Evolutionary conservation across 1,139 yeast genomes (phyloP), one percentile per base, ranked within the genome.

Genomic region (Blastobotrys buckinghamii): DNA sequence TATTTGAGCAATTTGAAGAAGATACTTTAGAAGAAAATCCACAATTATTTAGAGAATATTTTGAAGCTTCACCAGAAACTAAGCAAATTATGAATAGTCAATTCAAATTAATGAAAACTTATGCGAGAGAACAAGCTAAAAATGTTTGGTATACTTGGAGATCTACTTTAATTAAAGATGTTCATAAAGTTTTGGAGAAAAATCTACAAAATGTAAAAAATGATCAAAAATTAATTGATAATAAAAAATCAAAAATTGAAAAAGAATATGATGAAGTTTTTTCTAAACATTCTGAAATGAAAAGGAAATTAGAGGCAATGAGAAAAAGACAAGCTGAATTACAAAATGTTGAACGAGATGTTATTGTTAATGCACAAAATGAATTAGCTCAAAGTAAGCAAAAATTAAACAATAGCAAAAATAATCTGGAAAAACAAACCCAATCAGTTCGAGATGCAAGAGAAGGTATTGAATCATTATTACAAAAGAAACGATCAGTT

Each of bases 101-200:
- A 49, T 74, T 78, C 51, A 77, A 72, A 52, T 59, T 72, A 26
- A 63, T 78, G 47, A 77, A 77, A 58, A 79, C 76, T 45, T 73
- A 62, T 51, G 69, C 82, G 2, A 68, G 81, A 32, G 70, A 69
- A 37, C 75, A 75, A 57, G 77, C 83, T 2, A 72, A 69, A 50
- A 71, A 71, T 20, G 74, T 75, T 1, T 80, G 84, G 84, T 78
- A 77, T 56, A 73, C 69, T 37, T 79, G 84, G 84, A 63, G 83
- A 53, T 30, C 48, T 16, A 75, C 75, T 51, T 62, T 78, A 38
- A 64, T 75, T 2, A 62, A 66, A 32, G 77, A 76, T 44, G 64
- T 78, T 20, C 56, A 72, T 35, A 62, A 62, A 24, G 76, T 72
- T 44, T 61, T 77, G 36, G 61, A 65, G 29, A 62, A 60, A 36